Evolutionary conservation across 208 protist genomes (phyloP).

Genomic region (Wallacemonas sp.): DNA sequence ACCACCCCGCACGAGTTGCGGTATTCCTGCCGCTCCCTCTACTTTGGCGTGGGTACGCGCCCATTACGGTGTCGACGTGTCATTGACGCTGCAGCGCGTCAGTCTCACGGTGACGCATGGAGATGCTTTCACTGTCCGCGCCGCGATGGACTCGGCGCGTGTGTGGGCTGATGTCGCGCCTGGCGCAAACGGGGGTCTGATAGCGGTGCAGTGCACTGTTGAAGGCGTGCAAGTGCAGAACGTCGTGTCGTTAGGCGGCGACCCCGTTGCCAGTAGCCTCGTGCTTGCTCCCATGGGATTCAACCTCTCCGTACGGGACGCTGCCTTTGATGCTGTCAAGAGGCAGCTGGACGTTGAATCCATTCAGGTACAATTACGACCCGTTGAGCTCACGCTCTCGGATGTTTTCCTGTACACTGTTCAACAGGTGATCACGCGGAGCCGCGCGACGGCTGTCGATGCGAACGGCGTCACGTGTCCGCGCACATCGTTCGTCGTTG

Average conservation of each 20-base stretch:
- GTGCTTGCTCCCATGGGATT: conserved; percentile 44
- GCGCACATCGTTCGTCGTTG: too few species aligned
- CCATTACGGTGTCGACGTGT: conserved; percentile 23
- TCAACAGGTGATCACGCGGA: conserved; percentile 20
- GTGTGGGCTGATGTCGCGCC: conserved; percentile 25
- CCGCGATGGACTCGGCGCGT: conserved; percentile 22
- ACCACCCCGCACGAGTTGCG: conserved; percentile 6
- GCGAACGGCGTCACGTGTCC: not conserved
- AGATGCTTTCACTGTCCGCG: conserved; percentile 16
- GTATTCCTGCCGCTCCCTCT: too few species aligned
- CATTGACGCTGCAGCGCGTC: conserved; percentile 19
- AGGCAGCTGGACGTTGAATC: conserved; percentile 19
- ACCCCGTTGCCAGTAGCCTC: conserved; percentile 23
- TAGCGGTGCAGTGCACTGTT: conserved; percentile 46
- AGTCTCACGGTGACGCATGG: conserved; percentile 19
- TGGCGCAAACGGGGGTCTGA: conserved; percentile 16
- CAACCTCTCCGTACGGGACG: conserved; percentile 45
- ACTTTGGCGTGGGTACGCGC: too few species aligned
- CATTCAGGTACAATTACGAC: conserved; percentile 39
- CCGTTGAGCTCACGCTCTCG: conserved; percentile 40
- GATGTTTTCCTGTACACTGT: conserved; percentile 62
- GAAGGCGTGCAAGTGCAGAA: conserved; percentile 33
- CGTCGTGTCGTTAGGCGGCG: conserved; percentile 1
- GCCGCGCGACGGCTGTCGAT: not conserved
- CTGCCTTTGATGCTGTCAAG: conserved; percentile 1